Conservation (phyloP, 2,329 filamentous ascomycete species). For the Ophiocordyceps australis region DNA sequence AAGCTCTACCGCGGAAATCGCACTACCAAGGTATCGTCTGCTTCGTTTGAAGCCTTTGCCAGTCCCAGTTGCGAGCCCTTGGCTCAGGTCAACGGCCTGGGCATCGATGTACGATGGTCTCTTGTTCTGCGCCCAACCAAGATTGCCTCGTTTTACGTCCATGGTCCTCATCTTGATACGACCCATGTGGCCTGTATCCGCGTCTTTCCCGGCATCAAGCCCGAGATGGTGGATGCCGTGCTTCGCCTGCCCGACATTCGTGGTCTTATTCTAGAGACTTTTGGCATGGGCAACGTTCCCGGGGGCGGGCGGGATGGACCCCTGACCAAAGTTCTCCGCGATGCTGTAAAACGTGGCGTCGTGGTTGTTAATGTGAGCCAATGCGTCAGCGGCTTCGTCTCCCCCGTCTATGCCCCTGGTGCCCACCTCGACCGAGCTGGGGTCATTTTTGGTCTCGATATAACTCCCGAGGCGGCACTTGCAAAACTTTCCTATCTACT, state of each 20-base stretch:
- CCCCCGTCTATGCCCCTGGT: constrained; percentile 59
- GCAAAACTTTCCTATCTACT: constrained; percentile 83
- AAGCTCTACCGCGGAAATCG: constrained; percentile 78
- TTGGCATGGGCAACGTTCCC: constrained; percentile 83
- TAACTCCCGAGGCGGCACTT: constrained; percentile 79
- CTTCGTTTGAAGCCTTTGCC: constrained; percentile 72
- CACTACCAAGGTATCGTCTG: constrained; percentile 73
- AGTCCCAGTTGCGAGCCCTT: constrained; percentile 75
- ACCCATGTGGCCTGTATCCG: constrained; percentile 80
- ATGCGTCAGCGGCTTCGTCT: constrained; percentile 63
- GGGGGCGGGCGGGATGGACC: constrained; percentile 63
- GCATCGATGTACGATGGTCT: constrained; percentile 67
- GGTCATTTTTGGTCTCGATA: constrained; percentile 74
- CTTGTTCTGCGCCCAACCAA: constrained; percentile 56
- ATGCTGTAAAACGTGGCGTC: constrained; percentile 62
- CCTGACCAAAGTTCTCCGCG: constrained; percentile 58
- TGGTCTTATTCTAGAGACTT: constrained; percentile 77
- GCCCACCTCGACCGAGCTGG: constrained; percentile 66
- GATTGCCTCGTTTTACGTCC: constrained; percentile 57
- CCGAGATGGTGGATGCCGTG: constrained; percentile 83
- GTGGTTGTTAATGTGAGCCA: constrained; percentile 86
- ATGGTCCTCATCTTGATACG: constrained; percentile 61
- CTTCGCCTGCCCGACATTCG: constrained; percentile 57
- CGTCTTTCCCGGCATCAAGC: constrained; percentile 82
- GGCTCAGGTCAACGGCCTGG: constrained; percentile 63